Conservation (phyloP, 2,329 filamentous ascomycete species). For the Penicillium sp. region DNA sequence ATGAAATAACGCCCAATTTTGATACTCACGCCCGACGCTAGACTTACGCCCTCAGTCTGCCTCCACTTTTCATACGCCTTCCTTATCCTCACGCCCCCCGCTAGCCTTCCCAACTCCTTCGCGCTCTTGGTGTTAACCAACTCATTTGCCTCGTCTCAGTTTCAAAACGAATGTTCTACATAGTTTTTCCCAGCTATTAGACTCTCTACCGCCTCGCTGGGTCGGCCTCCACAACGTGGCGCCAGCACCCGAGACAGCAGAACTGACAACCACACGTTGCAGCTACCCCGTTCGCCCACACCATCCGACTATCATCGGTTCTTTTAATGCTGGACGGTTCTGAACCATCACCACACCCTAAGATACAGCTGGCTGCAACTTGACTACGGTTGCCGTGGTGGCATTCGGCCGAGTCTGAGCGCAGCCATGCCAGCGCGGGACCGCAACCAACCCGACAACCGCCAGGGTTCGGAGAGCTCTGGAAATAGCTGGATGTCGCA, state of each 20-base stretch:
- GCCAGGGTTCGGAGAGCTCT: conserved; percentile 44
- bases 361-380: conserved; percentile 22
- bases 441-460: conserved; percentile 32
- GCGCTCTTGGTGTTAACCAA: not conserved
- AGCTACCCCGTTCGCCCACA: conserved; percentile 5
- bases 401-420: conserved; percentile 18
- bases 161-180: not conserved
- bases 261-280: conserved; percentile 7
- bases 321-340: conserved; percentile 25
- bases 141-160: not conserved
- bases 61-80: not conserved
- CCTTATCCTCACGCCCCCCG: conserved; percentile 1
- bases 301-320: conserved; percentile 2
- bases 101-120: conserved; percentile 2
- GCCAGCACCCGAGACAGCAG: conserved; percentile 12
- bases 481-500: conserved; percentile 41
- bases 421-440: conserved; percentile 36
- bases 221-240: conserved; percentile 13
- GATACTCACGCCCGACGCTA: not conserved
- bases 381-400: conserved; percentile 22
- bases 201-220: conserved; percentile 1
- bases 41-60: not conserved
- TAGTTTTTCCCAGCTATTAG: not conserved
- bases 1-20: conserved; percentile 1
- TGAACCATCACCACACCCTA: conserved; percentile 8